Base-by-base conservation (phyloP, 2,329 filamentous ascomycete species). In the Paraphaeosphaeria minitans region DNA sequence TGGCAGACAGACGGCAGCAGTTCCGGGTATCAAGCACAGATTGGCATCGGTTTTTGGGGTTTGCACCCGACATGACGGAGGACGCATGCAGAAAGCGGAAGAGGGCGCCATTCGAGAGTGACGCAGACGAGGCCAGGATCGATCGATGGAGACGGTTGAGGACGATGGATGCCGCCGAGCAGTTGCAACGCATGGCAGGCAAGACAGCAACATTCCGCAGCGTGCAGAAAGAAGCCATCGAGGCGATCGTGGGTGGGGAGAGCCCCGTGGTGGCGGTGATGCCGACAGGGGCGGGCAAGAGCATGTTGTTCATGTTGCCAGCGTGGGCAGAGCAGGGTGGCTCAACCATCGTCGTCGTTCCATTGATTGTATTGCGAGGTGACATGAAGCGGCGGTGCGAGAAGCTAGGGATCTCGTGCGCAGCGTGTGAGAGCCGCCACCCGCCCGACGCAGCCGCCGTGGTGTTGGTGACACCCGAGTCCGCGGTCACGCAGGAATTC, bases 211-310 rank as follows among this genome's bases (percentile, higher is more conserved):
- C 55, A 53, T 68, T 69, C 54, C 24, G 54, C 14, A 57, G 65
- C 33, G 57, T 64, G n/a, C 42, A 72, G 55, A 55, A 67, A 56
- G 27, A 59, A 54, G 66, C 60, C 6, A 56, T 70, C 12, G 43
- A 63, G 13, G 60, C 56, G 14, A 71, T 72, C 50, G 58, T 65
- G 45, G 55, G 54, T 16, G 57, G 61, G 3, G 16, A 61, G 50
- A 68, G 65, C 57, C 31, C 31, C 31, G 31, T 35, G 13, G 31
- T 35, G 31, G 31, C 13, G 13, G 31, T 35, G 7, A 35, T 73
- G 50, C 64, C 47, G 14, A 72, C 56, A 8, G 60, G 69, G 27
- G 65, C 21, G 14, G 42, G 42, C 21, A 45, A 45, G 42, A 45
- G 42, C 42, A 45, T 45, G 21, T 45, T 45, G 19, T 45, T 45